Percentiles rank a stretch among this genome's conserved stretches.
Evolutionary conservation across 225 moss, liverwort and hornwort species (phyloP).

Genomic region (Takakia lepidozioides): DNA sequence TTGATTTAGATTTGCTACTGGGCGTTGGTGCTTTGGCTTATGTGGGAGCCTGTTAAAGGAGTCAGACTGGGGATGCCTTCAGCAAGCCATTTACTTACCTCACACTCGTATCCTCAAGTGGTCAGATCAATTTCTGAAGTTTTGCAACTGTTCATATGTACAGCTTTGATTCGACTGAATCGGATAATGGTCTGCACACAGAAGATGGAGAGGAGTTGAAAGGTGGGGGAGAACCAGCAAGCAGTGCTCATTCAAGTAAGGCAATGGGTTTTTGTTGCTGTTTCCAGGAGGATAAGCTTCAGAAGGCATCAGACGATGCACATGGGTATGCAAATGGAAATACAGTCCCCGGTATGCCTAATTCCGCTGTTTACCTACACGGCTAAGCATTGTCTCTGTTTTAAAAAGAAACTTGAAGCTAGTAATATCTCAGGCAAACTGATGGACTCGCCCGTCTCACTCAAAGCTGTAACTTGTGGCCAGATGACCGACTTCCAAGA

Average conservation of each 20-base stretch:
- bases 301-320: conserved; percentile 37
- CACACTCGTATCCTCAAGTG: too few species aligned
- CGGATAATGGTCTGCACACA: conserved; percentile 6
- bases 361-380: too few species aligned
- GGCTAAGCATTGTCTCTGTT: conserved; percentile 20
- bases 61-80: neutral
- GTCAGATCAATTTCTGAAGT: too few species aligned
- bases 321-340: too few species aligned
- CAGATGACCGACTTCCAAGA: too few species aligned
- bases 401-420: conserved; percentile 33
- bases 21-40: neutral
- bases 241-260: conserved; percentile 11
- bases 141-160: too few species aligned
- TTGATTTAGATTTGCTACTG: too few species aligned
- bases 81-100: neutral
- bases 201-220: conserved; percentile 39
- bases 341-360: too few species aligned
- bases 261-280: conserved; percentile 85
- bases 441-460: neutral
- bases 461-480: conserved; percentile 4
- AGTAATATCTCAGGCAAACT: neutral
- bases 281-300: conserved; percentile 32
- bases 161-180: neutral
- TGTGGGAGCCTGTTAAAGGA: neutral
- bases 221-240: conserved; percentile 9